phyloP scores from a whole-genome alignment of 2,329 filamentous ascomycete species.

The Cladosporium austrohemisphaericum region DNA sequence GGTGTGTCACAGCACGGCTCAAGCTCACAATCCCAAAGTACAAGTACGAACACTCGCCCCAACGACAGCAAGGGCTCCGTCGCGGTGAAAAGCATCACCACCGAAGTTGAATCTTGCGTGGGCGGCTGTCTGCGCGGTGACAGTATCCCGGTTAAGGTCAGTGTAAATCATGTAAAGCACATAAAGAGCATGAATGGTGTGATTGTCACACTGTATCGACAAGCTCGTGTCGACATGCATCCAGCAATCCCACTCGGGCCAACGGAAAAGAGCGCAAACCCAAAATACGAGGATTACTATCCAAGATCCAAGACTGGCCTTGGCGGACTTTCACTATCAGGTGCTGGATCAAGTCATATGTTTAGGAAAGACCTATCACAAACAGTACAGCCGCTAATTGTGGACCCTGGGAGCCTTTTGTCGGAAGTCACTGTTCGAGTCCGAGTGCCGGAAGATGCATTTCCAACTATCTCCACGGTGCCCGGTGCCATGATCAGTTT shows the following conservation, averaged over 20 bases:
- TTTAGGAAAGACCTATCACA: slow-evolving; percentile 94
- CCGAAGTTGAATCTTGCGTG: slow-evolving; percentile 75
- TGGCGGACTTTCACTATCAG: slow-evolving; percentile 79
- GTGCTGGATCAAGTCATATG: slow-evolving; percentile 81
- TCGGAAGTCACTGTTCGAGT: slow-evolving; percentile 79
- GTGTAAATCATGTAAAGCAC: slow-evolving; percentile 80
- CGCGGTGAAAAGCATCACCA: slow-evolving; percentile 77
- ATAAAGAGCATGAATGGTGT: slow-evolving; percentile 90
- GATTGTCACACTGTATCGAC: slow-evolving; percentile 86
- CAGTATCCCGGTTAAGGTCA: slow-evolving; percentile 71
- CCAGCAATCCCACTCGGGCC: slow-evolving; percentile 59
- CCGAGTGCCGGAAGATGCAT: slow-evolving; percentile 81
- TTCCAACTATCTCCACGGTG: slow-evolving; percentile 85
- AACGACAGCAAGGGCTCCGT: slow-evolving; percentile 51
- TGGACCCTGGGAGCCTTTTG: slow-evolving; percentile 74
- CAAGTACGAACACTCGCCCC: slow-evolving; percentile 46
- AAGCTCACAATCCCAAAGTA: slow-evolving; percentile 37
- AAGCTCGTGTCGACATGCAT: slow-evolving; percentile 83
- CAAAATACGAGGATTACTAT: slow-evolving; percentile 78
- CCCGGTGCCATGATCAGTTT: slow-evolving; percentile 94
- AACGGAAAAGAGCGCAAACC: slow-evolving; percentile 62
- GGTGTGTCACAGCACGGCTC: slow-evolving; percentile 46
- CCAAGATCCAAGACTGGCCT: slow-evolving; percentile 83
- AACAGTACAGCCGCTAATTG: slow-evolving; percentile 79
- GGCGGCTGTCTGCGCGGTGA: slow-evolving; percentile 86